Percentiles rank a stretch among this genome's conserved stretches.
phyloP scores from a whole-genome alignment of 192 early-diverging fungal species.

The Linnemannia exigua region DNA sequence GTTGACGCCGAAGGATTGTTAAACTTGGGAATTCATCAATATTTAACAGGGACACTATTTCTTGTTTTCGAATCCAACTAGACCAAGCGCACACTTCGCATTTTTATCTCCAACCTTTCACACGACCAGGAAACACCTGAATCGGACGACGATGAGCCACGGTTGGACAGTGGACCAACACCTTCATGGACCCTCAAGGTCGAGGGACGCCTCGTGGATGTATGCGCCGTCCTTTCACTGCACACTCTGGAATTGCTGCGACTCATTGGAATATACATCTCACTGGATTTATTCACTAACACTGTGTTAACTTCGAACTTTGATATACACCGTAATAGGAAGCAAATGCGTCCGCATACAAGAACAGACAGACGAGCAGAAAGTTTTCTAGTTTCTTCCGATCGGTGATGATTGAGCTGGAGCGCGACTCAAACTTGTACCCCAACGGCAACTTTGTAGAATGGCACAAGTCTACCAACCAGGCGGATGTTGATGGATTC shows the following conservation, averaged over 20 bases:
- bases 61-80: constrained; percentile 23
- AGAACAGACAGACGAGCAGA: constrained; percentile 71
- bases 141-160: constrained; percentile 59
- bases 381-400: constrained; percentile 93
- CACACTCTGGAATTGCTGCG: neutral
- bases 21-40: neutral
- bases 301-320: too few relatives aligned
- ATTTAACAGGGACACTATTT: neutral
- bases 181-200: constrained; percentile 95
- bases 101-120: constrained; percentile 94
- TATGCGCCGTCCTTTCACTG: constrained; percentile 30
- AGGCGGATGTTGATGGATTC: constrained; percentile 84
- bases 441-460: constrained; percentile 86
- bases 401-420: constrained; percentile 87
- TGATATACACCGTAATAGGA: constrained; percentile 12
- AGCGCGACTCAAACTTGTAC: constrained; percentile 83
- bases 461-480: constrained; percentile 70
- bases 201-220: constrained; percentile 91
- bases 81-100: constrained; percentile 83
- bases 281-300: neutral
- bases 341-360: constrained; percentile 62
- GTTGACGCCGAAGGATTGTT: neutral
- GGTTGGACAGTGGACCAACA: constrained; percentile 64
- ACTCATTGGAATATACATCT: neutral
- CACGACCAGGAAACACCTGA: constrained; percentile 77